Base-by-base conservation (phyloP, 2,329 filamentous ascomycete species). In the Phaeosphaeriaceae sp. region DNA sequence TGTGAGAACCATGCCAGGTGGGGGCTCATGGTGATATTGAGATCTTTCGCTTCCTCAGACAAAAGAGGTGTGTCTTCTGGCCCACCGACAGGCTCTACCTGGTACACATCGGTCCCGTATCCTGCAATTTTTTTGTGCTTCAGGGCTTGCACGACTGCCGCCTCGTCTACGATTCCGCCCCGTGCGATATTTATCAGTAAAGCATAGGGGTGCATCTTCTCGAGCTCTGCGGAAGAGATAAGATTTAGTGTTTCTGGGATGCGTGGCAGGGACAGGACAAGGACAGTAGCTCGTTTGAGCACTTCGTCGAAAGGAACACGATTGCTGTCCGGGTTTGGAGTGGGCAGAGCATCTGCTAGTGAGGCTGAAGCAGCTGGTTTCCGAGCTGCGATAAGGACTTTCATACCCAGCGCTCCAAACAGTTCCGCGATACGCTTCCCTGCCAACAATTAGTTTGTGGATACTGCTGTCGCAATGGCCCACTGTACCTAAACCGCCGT, bases 1-100 rank as follows among this genome's bases (percentile, higher is more conserved):
- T 79, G 76, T 1, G 82, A 79, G 61, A 80, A 81, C 84, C 84
- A 86, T 1, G 85, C 84, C 41, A 85, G 60, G 72, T 87, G 84
- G 19, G 84, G 83, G 48, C 78, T 83, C 42, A 84, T 63, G 0
- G 84, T 79, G 58, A 87, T 69, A 58, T 85, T 85, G 13, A 84
- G 77, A 20, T 79, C 76, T 51, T 77, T 73, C 2, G 74, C 74
- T 19, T 82, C 80, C n/a, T 80, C 73, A 7, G 73, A 66, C 22
- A 84, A 64, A 47, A 85, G 69, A 0, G 79, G 77, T 6, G 77
- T 80, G 21, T 78, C 80, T 15, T 78, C 74, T 48, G 67, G 60
- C 0, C 72, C 72, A 41, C 76, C 78, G 3, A 76, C 78, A 19
- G 84, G 84, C 62, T 86, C 83, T 22, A 74, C 73, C 44, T 74